Base-by-base conservation (phyloP, 108 stramenopile genomes). In the Asterionellopsis glacialis region DNA sequence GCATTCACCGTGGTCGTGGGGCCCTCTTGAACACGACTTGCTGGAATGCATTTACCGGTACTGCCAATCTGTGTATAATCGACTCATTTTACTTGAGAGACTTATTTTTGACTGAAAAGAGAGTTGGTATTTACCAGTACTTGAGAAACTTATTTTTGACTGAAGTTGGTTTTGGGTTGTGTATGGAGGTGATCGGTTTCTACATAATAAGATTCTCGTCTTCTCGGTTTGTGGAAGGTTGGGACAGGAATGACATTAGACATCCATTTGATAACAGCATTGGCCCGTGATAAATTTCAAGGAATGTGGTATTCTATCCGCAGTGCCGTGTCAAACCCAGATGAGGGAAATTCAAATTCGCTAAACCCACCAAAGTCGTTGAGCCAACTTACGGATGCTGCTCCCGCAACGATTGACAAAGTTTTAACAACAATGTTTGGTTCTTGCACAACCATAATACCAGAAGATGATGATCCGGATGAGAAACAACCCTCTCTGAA, bases 341-440 rank as follows among this genome's bases (percentile, higher is more conserved):
- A 42, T 57, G 41, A n/a, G 16, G n/a, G 2, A 9, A 53, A 15
- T 24, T 53, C 52, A 4, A 69, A 55, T 33, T 24, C 42, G 3
- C 33, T 33, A 7, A 33, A 33, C 33, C 33, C 33, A 7, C 7
- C 33, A 7, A 33, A 33, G 7, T 33, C 33, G 33, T 33, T 33
- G 33, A 33, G 33, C 33, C 2, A 33, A 7, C 33, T 33, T 33
- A 33, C 33, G 7, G 33, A 33, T 33, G 33, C 33, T 33, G 33
- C 33, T 33, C 33, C 33, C 0, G 23, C 49, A 14, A 42, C 67
- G 22, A 44, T 68, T 0, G 75, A 76, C 59, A 59, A 53, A 13
- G 61, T 69, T 12, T 40, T 76, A 39, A 48, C 53, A 24, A 64
- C 57, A 15, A 69, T 76, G 68, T 76, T 76, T 48, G 45, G 62